These are phyloP conservation scores for Paraconiothyrium brasiliense DNA, from an alignment of 2,329 filamentous ascomycete species.

Conservation along the genomic window DNA sequence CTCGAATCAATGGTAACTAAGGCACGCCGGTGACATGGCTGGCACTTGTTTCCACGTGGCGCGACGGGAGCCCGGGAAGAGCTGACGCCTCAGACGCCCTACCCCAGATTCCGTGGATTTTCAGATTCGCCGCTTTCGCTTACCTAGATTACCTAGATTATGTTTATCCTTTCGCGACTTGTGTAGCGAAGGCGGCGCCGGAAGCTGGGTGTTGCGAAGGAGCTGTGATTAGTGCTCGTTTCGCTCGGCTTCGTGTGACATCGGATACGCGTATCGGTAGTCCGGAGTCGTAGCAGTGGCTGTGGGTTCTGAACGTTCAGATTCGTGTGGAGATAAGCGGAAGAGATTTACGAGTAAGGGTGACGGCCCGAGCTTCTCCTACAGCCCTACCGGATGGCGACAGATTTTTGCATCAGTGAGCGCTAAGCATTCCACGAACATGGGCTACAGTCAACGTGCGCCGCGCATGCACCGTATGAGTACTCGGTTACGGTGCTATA, in stretches of 20 bases:
- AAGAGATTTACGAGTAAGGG: constrained; percentile 12
- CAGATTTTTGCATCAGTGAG: background rate
- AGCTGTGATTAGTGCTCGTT: background rate
- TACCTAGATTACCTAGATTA: background rate
- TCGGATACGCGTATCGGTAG: background rate
- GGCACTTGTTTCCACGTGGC: constrained; percentile 7
- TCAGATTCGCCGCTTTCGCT: constrained; percentile 6
- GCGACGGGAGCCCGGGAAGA: constrained; percentile 10
- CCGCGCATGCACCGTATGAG: constrained; percentile 9
- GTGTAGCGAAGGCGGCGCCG: background rate
- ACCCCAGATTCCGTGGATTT: constrained; percentile 15
- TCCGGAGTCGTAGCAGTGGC: background rate
- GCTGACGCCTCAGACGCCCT: constrained; percentile 13
- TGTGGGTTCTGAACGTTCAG: background rate
- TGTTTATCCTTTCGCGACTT: background rate
- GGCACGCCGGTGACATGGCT: constrained; percentile 1
- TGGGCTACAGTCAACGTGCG: background rate
- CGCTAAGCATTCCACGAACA: background rate
- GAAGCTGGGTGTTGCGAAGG: background rate
- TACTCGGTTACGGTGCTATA: background rate
- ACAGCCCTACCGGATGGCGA: constrained; percentile 10
- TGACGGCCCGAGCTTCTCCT: constrained; percentile 8
- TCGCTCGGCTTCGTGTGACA: background rate
- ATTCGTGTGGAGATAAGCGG: constrained; percentile 8
- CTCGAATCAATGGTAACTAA: constrained; percentile 13